Conservation (phyloP, 805 yeast species). For the Yueomyces sinensis region DNA sequence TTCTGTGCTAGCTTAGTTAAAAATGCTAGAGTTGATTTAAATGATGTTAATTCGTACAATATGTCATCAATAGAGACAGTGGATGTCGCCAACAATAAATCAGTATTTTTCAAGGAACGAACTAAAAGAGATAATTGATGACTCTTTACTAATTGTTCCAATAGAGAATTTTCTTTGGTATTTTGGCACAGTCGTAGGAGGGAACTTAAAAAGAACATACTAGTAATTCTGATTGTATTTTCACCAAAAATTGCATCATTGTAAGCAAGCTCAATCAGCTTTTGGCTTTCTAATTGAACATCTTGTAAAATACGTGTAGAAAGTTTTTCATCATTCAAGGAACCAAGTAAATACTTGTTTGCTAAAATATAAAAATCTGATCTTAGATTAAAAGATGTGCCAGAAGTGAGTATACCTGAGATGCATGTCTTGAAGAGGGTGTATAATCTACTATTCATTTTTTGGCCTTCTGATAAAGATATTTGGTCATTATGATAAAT, state of each 20-base stretch:
- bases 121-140: constrained; percentile 56
- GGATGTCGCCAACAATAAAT: constrained; percentile 38
- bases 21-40: constrained; percentile 57
- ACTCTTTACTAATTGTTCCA: constrained; percentile 47
- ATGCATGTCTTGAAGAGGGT: constrained; percentile 64
- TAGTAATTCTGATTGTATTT: constrained; percentile 61
- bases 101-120: constrained; percentile 55
- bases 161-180: constrained; percentile 40
- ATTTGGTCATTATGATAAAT: constrained; percentile 38
- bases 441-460: constrained; percentile 43
- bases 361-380: constrained; percentile 69
- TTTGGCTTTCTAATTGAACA: constrained; percentile 45
- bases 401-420: constrained; percentile 58
- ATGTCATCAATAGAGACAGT: constrained; percentile 37
- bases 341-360: constrained; percentile 47
- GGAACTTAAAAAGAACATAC: constrained; percentile 63
- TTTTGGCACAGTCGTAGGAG: constrained; percentile 40
- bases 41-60: constrained; percentile 64
- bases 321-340: constrained; percentile 29
- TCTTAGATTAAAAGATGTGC: constrained; percentile 53
- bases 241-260: constrained; percentile 73
- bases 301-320: constrained; percentile 38
- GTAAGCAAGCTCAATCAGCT: constrained; percentile 50
- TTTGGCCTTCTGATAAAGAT: constrained; percentile 21
- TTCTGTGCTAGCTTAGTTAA: constrained; percentile 65